These are phyloP conservation scores for Aspergillus incahuasiensis DNA, from an alignment of 495 filamentous ascomycete species.

Conservation along the genomic window DNA sequence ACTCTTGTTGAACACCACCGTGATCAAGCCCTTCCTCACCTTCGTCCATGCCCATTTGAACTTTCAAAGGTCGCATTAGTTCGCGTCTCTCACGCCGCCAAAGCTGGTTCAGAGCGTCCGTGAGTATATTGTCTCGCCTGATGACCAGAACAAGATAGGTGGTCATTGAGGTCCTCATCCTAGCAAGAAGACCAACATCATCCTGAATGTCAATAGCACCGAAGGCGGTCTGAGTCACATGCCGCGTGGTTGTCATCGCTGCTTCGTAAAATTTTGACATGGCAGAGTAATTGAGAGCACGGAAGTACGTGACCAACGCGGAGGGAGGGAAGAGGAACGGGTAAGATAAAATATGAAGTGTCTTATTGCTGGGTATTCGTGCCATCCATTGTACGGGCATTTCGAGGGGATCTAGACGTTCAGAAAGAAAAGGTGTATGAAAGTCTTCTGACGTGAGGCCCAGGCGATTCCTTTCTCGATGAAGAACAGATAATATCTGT, in stretches of 20 bases:
- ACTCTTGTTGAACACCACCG: slow-evolving; percentile 92
- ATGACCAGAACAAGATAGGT: slow-evolving; percentile 76
- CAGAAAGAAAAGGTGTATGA: slow-evolving; percentile 67
- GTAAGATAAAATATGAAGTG: slow-evolving; percentile 72
- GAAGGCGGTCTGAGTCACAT: slow-evolving; percentile 56
- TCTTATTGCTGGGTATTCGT: slow-evolving; percentile 49
- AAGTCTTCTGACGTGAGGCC: slow-evolving; percentile 65
- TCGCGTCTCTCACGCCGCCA: slow-evolving; percentile 82
- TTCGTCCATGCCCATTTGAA: slow-evolving; percentile 71
- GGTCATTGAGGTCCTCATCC: slow-evolving; percentile 58
- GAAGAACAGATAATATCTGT: slow-evolving; percentile 68
- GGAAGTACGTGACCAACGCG: slow-evolving; percentile 75
- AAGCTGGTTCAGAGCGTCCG: slow-evolving; percentile 80
- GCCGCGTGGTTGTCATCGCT: slow-evolving; percentile 57
- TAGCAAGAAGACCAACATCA: slow-evolving; percentile 51
- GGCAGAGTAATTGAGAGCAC: slow-evolving; percentile 75
- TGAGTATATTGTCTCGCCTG: slow-evolving; percentile 62
- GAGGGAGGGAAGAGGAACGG: slow-evolving; percentile 74
- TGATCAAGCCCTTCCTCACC: slow-evolving; percentile 91
- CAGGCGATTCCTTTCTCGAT: slow-evolving; percentile 58
- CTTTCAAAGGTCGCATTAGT: slow-evolving; percentile 78
- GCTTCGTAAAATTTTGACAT: slow-evolving; percentile 77
- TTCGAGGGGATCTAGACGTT: slow-evolving; percentile 71
- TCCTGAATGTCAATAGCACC: slow-evolving; percentile 36
- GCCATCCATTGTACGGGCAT: slow-evolving; percentile 71